Base-by-base conservation (phyloP, 495 filamentous ascomycete species). In the Aspergillus sparsus region DNA sequence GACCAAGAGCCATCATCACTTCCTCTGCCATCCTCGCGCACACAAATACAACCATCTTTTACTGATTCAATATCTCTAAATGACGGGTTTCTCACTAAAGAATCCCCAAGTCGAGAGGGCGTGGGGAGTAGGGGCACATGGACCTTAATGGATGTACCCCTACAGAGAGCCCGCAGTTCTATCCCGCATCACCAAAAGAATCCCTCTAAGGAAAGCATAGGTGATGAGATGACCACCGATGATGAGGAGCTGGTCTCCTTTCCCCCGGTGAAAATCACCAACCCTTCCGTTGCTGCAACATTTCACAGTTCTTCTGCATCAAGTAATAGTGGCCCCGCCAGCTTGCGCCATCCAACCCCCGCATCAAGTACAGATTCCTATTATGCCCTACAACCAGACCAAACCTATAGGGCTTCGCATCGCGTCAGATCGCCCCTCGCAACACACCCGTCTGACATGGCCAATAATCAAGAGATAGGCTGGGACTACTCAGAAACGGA, bases 401-500 rank as follows among this genome's bases (percentile, higher is more conserved):
- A 68, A 36, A 62, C 68, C 8, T 77, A 77, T 57, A 55, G 68
- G 21, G 41, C 67, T 18, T 80, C 83, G 3, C 75, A 82, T 37
- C 74, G 82, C 13, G 77, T 83, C 37, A 88, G 85, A 60, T 88
- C 88, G 0, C 87, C 89, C 0, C 75, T 90, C 35, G 71, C 73
- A 57, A 75, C 83, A 45, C 72, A 80, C 49, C 55, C 80, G 39
- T 63, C 66, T 7, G 71, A 73, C 45, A 74, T 74, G 31, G 66
- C 67, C 31, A 68, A 58, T 52, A 74, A 74, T 74, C 61, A 76
- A 71, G 65, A 75, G 41, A 71, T 74, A 36, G 60, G 87, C 53
- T 90, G 88, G 86, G 90, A 95, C 74, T 96, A 96, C 69, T 85
- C 86, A 49, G 93, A 97, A 74, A 98, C 94, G 13, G 91, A 89